Percentiles rank a stretch among this genome's conserved stretches.
Evolutionary conservation across 164 flowering plant genomes (phyloP).

Genomic region (Umbellularia californica): DNA sequence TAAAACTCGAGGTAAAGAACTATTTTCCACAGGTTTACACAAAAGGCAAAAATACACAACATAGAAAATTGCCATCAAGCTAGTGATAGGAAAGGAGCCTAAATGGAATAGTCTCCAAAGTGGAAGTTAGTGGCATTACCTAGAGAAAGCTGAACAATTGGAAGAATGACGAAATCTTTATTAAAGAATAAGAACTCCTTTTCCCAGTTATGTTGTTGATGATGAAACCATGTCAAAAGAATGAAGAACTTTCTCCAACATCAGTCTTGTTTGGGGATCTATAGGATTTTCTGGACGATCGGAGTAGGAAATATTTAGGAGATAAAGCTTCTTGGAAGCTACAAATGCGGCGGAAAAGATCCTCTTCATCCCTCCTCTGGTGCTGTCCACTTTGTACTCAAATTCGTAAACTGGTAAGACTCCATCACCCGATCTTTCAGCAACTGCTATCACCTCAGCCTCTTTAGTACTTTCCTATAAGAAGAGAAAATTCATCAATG

Average conservation of each 20-base stretch:
- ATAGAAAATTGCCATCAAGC: no score
- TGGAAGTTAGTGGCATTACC: neutral
- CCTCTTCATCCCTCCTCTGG: constrained; percentile 44
- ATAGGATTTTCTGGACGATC: constrained; percentile 67
- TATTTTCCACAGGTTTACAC: no score
- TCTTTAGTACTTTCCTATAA: constrained; percentile 79
- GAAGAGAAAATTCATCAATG: neutral
- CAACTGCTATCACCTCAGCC: constrained; percentile 52
- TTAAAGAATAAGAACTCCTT: neutral
- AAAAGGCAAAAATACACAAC: no score
- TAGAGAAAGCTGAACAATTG: no score
- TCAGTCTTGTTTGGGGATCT: constrained; percentile 36
- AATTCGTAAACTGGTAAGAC: constrained; percentile 74
- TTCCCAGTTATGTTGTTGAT: neutral
- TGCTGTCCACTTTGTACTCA: constrained; percentile 58
- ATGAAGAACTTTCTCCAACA: constrained; percentile 70
- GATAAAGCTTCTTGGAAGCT: constrained; percentile 69
- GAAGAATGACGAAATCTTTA: neutral
- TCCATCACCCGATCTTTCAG: constrained; percentile 59
- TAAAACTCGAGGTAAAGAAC: no score
- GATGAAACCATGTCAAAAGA: constrained; percentile 59
- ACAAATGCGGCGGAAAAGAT: constrained; percentile 64
- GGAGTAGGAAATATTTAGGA: constrained; percentile 64
- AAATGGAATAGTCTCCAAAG: no score
- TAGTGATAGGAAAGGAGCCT: no score